Evolutionary conservation across 768 basidiomycete genomes (phyloP).

Genomic region (Gelatoporia subvermispora): DNA sequence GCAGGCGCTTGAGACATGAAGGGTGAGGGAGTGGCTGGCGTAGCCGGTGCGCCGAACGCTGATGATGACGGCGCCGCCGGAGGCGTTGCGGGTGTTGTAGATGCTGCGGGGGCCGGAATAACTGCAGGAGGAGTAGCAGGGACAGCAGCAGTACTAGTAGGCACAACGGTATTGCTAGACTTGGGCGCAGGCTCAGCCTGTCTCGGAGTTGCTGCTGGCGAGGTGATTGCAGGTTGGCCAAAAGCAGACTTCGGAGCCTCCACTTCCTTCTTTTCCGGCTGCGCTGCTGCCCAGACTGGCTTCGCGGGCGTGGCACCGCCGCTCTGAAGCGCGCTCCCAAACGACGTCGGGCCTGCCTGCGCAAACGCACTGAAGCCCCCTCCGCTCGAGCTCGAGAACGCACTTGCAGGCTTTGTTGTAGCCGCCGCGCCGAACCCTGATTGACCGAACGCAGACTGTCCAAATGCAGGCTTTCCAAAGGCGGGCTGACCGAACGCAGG

Average conservation of each 20-base stretch:
- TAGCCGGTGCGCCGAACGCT: no score
- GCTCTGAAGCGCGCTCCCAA: slow-evolving; percentile 5
- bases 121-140: slow-evolving; percentile 1
- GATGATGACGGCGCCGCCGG: neutral
- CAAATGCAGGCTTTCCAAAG: slow-evolving; percentile 26
- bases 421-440: slow-evolving; percentile 20
- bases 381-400: neutral
- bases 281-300: slow-evolving; percentile 8
- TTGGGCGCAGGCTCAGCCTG: no score
- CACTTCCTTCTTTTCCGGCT: slow-evolving; percentile 1
- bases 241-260: neutral
- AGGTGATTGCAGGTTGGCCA: neutral
- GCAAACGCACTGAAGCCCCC: slow-evolving; percentile 13
- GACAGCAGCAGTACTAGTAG: neutral
- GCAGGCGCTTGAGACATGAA: neutral
- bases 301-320: slow-evolving; percentile 1
- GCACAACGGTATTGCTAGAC: no score
- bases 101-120: neutral
- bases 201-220: neutral
- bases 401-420: neutral
- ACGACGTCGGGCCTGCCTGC: slow-evolving; percentile 4
- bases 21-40: neutral
- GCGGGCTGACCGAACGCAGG: slow-evolving; percentile 9
- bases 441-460: slow-evolving; percentile 24
- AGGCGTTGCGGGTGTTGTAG: neutral